Conservation (phyloP, 2,329 filamentous ascomycete genomes). For the Botryotinia calthae region DNA sequence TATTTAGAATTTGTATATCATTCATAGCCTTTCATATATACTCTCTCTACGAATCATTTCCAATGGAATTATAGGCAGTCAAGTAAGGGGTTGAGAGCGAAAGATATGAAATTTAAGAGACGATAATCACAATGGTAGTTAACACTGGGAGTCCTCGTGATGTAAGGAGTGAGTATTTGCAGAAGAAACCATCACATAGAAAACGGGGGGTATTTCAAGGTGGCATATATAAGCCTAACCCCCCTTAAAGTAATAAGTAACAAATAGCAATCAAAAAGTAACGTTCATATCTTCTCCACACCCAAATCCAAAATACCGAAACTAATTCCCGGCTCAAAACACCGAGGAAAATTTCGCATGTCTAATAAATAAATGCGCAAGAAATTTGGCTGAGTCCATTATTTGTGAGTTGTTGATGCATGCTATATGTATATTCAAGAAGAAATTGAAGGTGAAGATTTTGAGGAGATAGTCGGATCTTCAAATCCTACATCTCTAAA, state of each 20-base stretch:
- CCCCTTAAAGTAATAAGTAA: neutral
- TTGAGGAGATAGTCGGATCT: neutral
- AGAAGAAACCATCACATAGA: neutral
- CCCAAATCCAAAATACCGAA: neutral
- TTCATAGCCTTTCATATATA: neutral
- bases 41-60: accelerated
- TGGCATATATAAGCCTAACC: neutral
- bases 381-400: accelerated
- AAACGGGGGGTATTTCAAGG: neutral
- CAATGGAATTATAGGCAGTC: too few species aligned
- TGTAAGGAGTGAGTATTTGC: neutral
- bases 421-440: neutral
- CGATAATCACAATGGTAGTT: neutral
- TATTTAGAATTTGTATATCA: neutral
- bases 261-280: neutral
- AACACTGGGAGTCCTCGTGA: neutral
- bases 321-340: neutral
- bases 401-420: neutral
- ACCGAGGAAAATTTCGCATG: neutral
- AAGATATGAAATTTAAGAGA: neutral
- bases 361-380: neutral
- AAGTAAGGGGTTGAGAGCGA: accelerated
- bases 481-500: neutral
- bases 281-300: neutral
- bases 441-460: accelerated